Percentiles rank a stretch among this genome's conserved stretches.
Evolutionary conservation across 305 asterid species (phyloP).

Genomic region (Caryopteris hybrid): DNA sequence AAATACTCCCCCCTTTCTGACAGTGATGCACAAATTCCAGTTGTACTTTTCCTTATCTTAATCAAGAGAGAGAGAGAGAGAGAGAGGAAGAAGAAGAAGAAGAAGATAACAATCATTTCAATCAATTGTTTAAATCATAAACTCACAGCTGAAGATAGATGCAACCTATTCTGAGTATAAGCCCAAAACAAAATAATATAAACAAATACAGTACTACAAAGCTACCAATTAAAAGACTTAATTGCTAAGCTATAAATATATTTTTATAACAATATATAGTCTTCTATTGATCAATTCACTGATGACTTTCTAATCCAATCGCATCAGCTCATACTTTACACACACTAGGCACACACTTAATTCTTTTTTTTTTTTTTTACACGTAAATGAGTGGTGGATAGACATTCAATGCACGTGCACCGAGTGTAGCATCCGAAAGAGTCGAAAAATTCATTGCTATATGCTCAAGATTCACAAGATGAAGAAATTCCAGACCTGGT

Average conservation of each 20-base stretch:
- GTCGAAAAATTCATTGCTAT: neutral
- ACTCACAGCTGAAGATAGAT: constrained; percentile 7
- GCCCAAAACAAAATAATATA: constrained; percentile 8
- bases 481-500: constrained; percentile 39
- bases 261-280: too few species aligned
- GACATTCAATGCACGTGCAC: neutral
- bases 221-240: neutral
- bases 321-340: neutral
- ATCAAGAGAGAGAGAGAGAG: neutral
- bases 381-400: neutral
- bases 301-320: neutral
- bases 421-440: neutral
- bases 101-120: constrained; percentile 19
- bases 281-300: neutral
- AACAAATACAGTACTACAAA: neutral
- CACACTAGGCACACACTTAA: neutral
- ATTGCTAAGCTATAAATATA: too few species aligned
- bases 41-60: constrained; percentile 50
- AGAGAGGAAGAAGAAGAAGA: neutral
- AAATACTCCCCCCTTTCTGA: constrained; percentile 75
- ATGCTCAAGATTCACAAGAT: neutral
- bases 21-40: constrained; percentile 58
- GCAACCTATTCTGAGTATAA: constrained; percentile 9
- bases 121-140: constrained; percentile 19
- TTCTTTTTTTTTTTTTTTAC: too few species aligned